A percentile compares a stretch with the other conserved stretches of the same genome.
Conservation (phyloP, 1,284 basidiomycete genomes). For the Neonothopanus nambi region DNA sequence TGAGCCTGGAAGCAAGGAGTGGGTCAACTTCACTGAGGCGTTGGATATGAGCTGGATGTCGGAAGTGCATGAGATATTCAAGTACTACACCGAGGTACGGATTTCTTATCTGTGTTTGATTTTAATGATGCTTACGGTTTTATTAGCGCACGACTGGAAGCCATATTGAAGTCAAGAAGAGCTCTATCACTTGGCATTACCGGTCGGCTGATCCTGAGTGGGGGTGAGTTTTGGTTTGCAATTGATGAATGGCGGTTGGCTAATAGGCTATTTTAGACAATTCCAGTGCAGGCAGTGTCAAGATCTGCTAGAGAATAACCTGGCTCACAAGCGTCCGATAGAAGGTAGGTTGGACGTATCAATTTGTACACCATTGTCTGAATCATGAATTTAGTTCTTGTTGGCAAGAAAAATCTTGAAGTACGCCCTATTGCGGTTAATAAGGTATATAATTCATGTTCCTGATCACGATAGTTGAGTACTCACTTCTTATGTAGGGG, state of each 20-base stretch:
- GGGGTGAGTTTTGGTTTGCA: constrained; percentile 59
- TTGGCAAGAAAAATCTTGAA: constrained; percentile 98
- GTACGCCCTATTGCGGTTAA: constrained; percentile 94
- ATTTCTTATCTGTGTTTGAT: constrained; percentile 1
- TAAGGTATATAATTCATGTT: constrained; percentile 54
- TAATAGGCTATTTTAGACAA: constrained; percentile 42
- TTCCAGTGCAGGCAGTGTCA: constrained; percentile 98
- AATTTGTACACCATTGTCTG: constrained; percentile 15
- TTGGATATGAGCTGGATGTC: constrained; percentile 99
- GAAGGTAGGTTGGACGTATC: constrained; percentile 53
- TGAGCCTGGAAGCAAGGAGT: constrained; percentile 50
- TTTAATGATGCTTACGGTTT: constrained; percentile 1
- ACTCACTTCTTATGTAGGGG: constrained; percentile 46
- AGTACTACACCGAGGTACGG: constrained; percentile 88
- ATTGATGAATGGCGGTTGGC: not conserved
- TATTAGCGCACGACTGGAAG: constrained; percentile 85
- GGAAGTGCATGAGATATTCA: constrained; percentile 94
- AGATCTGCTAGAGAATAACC: constrained; percentile 91
- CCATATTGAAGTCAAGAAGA: constrained; percentile 96
- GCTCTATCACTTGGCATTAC: constrained; percentile 98
- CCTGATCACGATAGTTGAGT: not conserved
- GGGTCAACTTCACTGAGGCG: constrained; percentile 87
- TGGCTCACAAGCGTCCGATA: constrained; percentile 86
- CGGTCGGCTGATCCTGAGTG: constrained; percentile 92
- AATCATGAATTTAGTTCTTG: constrained; percentile 60